Percentiles rank a stretch among this genome's conserved stretches.
phyloP scores from a whole-genome alignment of 768 basidiomycete species.

The Xanthoconium purpureum region DNA sequence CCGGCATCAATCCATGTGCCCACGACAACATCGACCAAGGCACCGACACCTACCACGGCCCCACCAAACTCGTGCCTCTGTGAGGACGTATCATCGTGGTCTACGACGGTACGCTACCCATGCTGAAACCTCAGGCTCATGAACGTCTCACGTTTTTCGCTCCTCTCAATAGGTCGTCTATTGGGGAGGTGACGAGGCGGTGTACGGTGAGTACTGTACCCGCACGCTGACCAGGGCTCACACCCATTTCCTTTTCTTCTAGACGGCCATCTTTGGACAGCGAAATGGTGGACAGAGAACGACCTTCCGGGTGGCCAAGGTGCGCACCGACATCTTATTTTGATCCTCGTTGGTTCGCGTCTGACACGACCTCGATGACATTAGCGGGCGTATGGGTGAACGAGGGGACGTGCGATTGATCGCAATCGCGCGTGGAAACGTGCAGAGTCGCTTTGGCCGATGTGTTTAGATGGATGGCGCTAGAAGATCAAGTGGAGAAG shows the following conservation, averaged over 20 bases:
- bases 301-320: constrained; percentile 33
- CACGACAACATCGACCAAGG: background rate
- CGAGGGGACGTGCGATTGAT: constrained; percentile 32
- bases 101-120: constrained; percentile 19
- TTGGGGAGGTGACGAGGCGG: constrained; percentile 37
- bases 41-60: constrained; percentile 13
- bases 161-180: constrained; percentile 27
- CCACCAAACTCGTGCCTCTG: constrained; percentile 35
- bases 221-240: background rate
- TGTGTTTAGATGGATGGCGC: too few species aligned
- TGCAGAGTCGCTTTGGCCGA: too few species aligned
- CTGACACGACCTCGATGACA: constrained; percentile 4
- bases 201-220: constrained; percentile 32
- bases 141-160: too few species aligned
- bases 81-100: constrained; percentile 42
- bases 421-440: background rate
- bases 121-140: too few species aligned
- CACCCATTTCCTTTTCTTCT: background rate
- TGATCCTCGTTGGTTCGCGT: background rate
- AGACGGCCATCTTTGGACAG: constrained; percentile 49
- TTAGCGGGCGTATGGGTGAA: constrained; percentile 34
- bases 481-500: background rate
- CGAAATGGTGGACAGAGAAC: constrained; percentile 49
- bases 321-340: background rate
- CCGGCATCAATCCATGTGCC: background rate